Evolutionary conservation across 2,329 filamentous ascomycete species (phyloP), one percentile per base, ranked within the genome.

Genomic region (Aspergillus piperis): DNA sequence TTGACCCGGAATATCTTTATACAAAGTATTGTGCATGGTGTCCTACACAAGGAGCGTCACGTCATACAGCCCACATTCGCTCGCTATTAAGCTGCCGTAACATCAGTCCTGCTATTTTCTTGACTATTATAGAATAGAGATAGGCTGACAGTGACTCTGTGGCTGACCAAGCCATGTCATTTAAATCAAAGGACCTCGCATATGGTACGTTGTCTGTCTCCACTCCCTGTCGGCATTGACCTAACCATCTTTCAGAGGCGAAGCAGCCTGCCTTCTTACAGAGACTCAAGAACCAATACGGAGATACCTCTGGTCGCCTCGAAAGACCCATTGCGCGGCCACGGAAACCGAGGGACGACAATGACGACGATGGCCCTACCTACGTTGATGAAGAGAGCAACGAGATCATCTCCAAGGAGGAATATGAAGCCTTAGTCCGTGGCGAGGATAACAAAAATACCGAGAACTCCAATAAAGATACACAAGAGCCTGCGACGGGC

Each of bases 331-430:
- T 70, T 49, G 68, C 70, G 19, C 74, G 75, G 47, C 75, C 77
- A 36, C 72, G 70, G 56, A 77, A 72, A 68, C 62, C 67, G 44
- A 75, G 71, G 58, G 68, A 73, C 36, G 66, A 74, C 39, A 68
- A 74, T 8, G 77, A 73, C 32, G 76, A 78, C 47, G 78, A 80
- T 44, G 77, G 70, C 8, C 78, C 78, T 41, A 78, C 76, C 44
- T 80, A 80, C 58, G 71, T 80, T 48, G 73, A 78, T 30, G 78
- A 78, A 65, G 73, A 75, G 30, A 79, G 75, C 61, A 77, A 79
- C 50, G 76, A 79, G 58, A 71, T 76, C 25, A 73, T 80, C 42
- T 75, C 77, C 15, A 80, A 78, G 62, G 76, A 78, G 58, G 73
- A 79, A 57, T 80, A 78, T 54, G 71, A 77, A 50, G 71, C 71